Conservation (phyloP, 352 stramenopile species). For the Pythium rhizo-oryzae region DNA sequence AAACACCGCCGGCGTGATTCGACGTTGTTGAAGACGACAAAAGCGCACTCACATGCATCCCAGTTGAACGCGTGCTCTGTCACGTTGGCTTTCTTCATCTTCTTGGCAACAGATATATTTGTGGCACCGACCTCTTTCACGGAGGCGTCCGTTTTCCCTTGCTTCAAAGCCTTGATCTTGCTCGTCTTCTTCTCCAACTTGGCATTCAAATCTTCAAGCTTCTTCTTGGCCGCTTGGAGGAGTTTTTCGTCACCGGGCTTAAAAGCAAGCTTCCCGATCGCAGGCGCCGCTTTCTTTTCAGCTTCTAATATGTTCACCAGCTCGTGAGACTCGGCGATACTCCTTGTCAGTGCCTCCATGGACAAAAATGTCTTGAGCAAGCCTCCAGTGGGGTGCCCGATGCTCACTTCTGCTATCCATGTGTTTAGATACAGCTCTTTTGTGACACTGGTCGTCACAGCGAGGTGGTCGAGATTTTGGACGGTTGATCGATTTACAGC, state of each 20-base stretch:
- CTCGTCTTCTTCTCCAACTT: conserved; percentile 9
- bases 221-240: conserved; percentile 5
- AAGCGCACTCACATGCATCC: conserved; percentile 71
- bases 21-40: conserved; percentile 87
- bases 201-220: conserved; percentile 36
- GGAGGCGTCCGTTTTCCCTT: conserved; percentile 28
- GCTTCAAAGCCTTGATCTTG: conserved; percentile 60
- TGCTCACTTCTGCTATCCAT: conserved; percentile 85
- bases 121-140: neutral
- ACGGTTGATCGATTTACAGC: conserved; percentile 50
- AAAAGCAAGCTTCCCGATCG: conserved; percentile 9
- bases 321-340: conserved; percentile 58
- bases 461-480: conserved; percentile 66
- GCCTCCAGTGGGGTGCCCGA: conserved; percentile 70
- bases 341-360: conserved; percentile 62
- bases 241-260: conserved; percentile 30
- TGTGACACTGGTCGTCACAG: conserved; percentile 35
- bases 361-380: conserved; percentile 70
- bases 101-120: conserved; percentile 8
- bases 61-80: conserved; percentile 48
- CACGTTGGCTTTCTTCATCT: conserved; percentile 4
- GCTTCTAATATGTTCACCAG: conserved; percentile 54
- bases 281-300: conserved; percentile 42
- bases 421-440: conserved; percentile 69
- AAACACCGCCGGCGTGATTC: conserved; percentile 74